These are phyloP conservation scores for Boletus pseudo-olivaceus DNA, from an alignment of 768 basidiomycete species.

Conservation along the genomic window DNA sequence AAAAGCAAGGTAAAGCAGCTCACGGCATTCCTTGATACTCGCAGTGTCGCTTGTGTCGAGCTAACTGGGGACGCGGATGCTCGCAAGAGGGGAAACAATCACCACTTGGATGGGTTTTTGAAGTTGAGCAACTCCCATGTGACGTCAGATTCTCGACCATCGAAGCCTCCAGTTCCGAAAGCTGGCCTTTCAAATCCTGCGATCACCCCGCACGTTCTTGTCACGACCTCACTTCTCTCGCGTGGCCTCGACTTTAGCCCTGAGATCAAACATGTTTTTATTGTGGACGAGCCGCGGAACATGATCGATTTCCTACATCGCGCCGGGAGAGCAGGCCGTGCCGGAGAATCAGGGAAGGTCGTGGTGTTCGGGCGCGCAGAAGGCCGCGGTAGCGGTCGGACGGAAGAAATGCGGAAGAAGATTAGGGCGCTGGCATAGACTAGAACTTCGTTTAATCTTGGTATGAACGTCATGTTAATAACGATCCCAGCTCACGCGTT, in stretches of 20 bases:
- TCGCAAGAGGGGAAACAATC: constrained; percentile 66
- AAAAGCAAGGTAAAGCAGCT: constrained; percentile 63
- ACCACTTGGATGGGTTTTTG: constrained; percentile 75
- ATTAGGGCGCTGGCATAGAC: constrained; percentile 38
- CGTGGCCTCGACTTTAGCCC: constrained; percentile 88
- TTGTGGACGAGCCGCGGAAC: constrained; percentile 84
- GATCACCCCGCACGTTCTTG: constrained; percentile 59
- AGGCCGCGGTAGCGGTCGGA: constrained; percentile 56
- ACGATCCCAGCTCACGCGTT: background rate
- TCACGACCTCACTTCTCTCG: constrained; percentile 89
- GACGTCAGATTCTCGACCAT: background rate
- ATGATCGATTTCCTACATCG: constrained; percentile 92
- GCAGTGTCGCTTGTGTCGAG: constrained; percentile 59
- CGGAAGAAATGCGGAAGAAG: constrained; percentile 49
- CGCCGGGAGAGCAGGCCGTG: constrained; percentile 79
- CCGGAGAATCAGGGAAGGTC: constrained; percentile 66
- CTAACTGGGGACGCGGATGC: constrained; percentile 61
- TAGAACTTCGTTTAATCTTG: background rate
- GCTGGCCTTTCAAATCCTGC: constrained; percentile 23
- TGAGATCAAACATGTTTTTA: constrained; percentile 74
- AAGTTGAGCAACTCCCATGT: constrained; percentile 16
- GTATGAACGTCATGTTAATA: background rate
- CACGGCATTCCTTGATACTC: constrained; percentile 52
- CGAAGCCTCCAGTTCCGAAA: constrained; percentile 4
- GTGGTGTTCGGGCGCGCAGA: constrained; percentile 71